These are phyloP conservation scores for Artemisia tridentata DNA, from an alignment of 129 eudicot species.

Conservation along the genomic window DNA sequence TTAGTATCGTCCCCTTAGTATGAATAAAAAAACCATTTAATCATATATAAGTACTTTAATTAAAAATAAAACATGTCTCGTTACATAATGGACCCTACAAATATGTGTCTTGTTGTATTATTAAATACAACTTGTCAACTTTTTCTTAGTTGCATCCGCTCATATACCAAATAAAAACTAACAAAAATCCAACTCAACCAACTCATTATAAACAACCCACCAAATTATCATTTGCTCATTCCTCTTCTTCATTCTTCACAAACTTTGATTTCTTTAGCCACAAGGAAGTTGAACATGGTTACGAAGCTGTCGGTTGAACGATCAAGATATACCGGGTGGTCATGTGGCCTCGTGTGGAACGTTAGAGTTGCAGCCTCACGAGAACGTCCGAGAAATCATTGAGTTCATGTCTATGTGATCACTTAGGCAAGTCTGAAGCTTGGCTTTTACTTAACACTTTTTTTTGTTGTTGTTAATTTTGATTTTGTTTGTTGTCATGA, in stretches of 20 bases:
- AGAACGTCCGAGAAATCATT: conserved; percentile 19
- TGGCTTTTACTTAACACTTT: conserved; percentile 36
- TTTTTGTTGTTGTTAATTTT: conserved; percentile 11
- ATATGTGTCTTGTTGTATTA: conserved; percentile 26
- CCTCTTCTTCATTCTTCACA: conserved; percentile 12
- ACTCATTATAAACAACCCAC: conserved; percentile 43
- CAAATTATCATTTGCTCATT: conserved; percentile 29
- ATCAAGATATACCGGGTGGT: conserved; percentile 9
- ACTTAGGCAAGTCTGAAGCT: conserved; percentile 47
- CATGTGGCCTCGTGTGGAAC: conserved; percentile 20
- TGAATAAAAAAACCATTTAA: not conserved
- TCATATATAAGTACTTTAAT: not conserved
- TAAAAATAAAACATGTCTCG: conserved; percentile 11
- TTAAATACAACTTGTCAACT: conserved; percentile 13
- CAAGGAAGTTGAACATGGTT: conserved; percentile 17
- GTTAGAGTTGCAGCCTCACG: conserved; percentile 34
- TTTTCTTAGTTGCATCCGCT: conserved; percentile 45
- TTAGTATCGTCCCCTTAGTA: no score
- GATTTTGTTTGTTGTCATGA: conserved; percentile 26
- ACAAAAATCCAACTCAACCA: conserved; percentile 36
- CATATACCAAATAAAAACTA: conserved; percentile 29
- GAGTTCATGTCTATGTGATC: conserved; percentile 39
- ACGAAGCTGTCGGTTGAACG: conserved; percentile 12
- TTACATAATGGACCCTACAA: conserved; percentile 26
- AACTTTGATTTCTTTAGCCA: conserved; percentile 21